Conservation (phyloP, 208 protist genomes). For the Acanthamoeba divionensis region DNA sequence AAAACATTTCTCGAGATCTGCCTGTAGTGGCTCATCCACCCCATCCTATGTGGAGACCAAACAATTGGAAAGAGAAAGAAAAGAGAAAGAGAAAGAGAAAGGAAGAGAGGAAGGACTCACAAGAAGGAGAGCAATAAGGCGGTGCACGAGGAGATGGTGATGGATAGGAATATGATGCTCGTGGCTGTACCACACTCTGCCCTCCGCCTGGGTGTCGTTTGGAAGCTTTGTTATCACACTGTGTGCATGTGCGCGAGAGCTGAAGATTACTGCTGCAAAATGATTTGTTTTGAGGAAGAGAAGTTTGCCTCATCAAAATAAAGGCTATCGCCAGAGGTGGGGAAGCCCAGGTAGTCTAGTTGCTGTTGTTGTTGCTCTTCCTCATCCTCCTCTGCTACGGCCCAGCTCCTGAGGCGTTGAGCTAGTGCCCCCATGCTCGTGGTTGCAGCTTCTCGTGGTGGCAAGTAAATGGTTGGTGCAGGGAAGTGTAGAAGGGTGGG, state of each 20-base stretch:
- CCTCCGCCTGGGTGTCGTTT: not conserved
- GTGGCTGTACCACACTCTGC: constrained; percentile 18
- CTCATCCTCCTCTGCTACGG: too few species aligned
- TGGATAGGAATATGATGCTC: not conserved
- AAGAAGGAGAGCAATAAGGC: not conserved
- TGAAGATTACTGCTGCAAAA: not conserved
- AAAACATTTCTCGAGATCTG: not conserved
- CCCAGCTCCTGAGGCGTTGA: too few species aligned
- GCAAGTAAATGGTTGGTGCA: too few species aligned
- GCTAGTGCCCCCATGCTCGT: too few species aligned
- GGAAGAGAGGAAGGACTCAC: not conserved
- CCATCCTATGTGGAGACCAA: not conserved
- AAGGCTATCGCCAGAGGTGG: not conserved
- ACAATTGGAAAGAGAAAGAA: not conserved
- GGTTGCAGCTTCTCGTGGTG: too few species aligned
- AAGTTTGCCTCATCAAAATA: constrained; percentile 10
- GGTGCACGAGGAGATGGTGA: not conserved
- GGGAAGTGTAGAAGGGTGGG: too few species aligned
- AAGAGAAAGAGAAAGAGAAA: not conserved
- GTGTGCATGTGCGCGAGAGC: not conserved
- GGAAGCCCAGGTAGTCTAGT: constrained; percentile 40
- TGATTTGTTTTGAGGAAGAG: not conserved
- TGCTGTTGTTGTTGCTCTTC: not conserved
- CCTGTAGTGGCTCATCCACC: not conserved
- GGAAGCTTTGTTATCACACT: not conserved